phyloP scores from a whole-genome alignment of 2,329 filamentous ascomycete species.

The Pochonia chlamydosporia region DNA sequence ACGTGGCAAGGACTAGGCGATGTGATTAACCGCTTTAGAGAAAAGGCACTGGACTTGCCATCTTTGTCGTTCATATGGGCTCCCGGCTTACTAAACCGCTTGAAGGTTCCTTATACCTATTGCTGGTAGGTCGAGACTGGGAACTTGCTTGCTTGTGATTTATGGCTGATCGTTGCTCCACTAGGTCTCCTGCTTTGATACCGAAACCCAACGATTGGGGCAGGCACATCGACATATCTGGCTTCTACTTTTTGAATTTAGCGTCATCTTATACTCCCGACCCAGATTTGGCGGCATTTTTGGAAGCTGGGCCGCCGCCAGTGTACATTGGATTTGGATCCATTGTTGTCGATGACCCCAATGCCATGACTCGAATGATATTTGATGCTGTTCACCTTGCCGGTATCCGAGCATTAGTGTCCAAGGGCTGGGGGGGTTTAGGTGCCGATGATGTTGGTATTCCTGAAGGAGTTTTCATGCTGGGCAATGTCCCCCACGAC shows the following conservation, averaged over 20 bases:
- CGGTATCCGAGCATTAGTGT: slow-evolving; percentile 73
- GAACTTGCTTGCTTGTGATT: not conserved
- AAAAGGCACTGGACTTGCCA: slow-evolving; percentile 67
- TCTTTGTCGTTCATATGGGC: slow-evolving; percentile 76
- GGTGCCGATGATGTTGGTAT: slow-evolving; percentile 64
- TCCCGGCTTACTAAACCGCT: slow-evolving; percentile 68
- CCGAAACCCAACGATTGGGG: slow-evolving; percentile 75
- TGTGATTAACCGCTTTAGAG: slow-evolving; percentile 81
- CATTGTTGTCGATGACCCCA: slow-evolving; percentile 73
- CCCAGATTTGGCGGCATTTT: slow-evolving; percentile 58
- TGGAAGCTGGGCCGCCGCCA: slow-evolving; percentile 63
- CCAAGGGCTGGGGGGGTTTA: slow-evolving; percentile 83
- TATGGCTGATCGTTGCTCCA: slow-evolving; percentile 1
- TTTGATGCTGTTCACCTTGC: slow-evolving; percentile 63
- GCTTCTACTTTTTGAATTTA: slow-evolving; percentile 70
- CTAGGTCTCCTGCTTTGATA: slow-evolving; percentile 65
- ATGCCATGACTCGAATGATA: slow-evolving; percentile 63
- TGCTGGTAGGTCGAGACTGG: slow-evolving; percentile 55
- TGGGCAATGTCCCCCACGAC: slow-evolving; percentile 82
- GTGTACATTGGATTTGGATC: slow-evolving; percentile 82
- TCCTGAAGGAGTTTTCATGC: slow-evolving; percentile 75
- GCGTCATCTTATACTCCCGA: slow-evolving; percentile 61
- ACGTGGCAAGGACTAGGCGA: slow-evolving; percentile 91
- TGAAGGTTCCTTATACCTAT: slow-evolving; percentile 81
- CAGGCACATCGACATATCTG: slow-evolving; percentile 63